phyloP scores from a whole-genome alignment of 2,329 filamentous ascomycete species.

The Fonsecaea pedrosoi region DNA sequence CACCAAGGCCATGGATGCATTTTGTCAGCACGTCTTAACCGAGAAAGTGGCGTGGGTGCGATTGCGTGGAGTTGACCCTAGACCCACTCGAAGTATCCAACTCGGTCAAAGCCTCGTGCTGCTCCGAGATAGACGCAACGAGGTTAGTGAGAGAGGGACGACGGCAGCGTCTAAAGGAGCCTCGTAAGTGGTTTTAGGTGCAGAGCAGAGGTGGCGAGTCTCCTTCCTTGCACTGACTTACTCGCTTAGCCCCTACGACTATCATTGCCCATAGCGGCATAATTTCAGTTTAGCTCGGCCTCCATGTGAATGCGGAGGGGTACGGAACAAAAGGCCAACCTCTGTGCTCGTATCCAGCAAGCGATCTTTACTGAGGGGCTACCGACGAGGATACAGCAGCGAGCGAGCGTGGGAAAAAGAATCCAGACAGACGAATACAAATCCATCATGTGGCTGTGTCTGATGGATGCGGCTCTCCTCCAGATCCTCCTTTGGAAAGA shows the following conservation, averaged over 20 bases:
- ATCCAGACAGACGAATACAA: background rate
- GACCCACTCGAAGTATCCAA: background rate
- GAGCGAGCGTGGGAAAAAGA: background rate
- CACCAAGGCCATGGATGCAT: slow-evolving; percentile 1
- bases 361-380: background rate
- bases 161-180: slow-evolving; percentile 9
- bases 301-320: background rate
- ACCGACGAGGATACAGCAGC: background rate
- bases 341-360: background rate
- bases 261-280: slow-evolving; percentile 1
- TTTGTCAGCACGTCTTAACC: slow-evolving; percentile 21
- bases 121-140: slow-evolving; percentile 2
- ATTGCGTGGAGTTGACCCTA: slow-evolving; percentile 17
- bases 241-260: slow-evolving; percentile 1
- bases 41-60: slow-evolving; percentile 13
- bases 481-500: background rate
- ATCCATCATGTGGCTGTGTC: background rate
- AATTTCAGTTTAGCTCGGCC: background rate
- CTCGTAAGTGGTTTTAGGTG: slow-evolving; percentile 7
- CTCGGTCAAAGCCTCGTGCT: slow-evolving; percentile 2
- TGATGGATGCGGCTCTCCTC: background rate
- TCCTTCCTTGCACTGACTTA: background rate
- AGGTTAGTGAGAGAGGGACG: background rate
- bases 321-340: slow-evolving; percentile 9
- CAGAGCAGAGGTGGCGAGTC: background rate